Conservation (phyloP, 2,329 filamentous ascomycete species). For the Aspergillus tubingensis region DNA sequence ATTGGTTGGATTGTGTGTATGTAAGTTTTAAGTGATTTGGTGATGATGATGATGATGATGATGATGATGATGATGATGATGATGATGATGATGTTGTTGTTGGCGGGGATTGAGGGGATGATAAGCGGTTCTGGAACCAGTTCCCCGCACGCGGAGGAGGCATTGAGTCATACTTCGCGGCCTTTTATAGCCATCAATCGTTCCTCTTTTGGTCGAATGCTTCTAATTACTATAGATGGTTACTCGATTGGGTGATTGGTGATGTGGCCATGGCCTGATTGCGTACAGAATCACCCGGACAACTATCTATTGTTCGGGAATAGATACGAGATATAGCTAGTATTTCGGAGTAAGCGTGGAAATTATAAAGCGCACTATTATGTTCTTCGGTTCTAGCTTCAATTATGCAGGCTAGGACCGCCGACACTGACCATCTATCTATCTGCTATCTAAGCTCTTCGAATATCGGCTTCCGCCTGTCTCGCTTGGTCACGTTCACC, state of each 20-base stretch:
- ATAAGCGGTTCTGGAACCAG: too few species aligned
- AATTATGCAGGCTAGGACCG: background rate
- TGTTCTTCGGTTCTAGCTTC: background rate
- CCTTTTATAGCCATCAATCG: too few species aligned
- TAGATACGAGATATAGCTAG: background rate
- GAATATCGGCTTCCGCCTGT: background rate
- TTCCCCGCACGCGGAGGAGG: too few species aligned
- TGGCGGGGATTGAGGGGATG: too few species aligned
- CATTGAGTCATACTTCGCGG: too few species aligned
- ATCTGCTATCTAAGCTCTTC: background rate
- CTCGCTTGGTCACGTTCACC: background rate
- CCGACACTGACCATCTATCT: background rate
- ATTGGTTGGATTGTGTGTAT: background rate
- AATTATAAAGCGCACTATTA: background rate
- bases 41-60: background rate
- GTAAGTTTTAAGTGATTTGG: background rate
- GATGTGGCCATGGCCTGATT: background rate
- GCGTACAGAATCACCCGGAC: background rate
- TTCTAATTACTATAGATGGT: too few species aligned
- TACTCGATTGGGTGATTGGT: too few species aligned
- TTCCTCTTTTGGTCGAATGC: too few species aligned
- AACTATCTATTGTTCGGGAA: background rate
- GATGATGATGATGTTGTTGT: background rate
- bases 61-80: too few species aligned
- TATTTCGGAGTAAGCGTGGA: background rate